Base-by-base conservation (phyloP, 805 yeast genomes). In the Ogataea neopini region DNA sequence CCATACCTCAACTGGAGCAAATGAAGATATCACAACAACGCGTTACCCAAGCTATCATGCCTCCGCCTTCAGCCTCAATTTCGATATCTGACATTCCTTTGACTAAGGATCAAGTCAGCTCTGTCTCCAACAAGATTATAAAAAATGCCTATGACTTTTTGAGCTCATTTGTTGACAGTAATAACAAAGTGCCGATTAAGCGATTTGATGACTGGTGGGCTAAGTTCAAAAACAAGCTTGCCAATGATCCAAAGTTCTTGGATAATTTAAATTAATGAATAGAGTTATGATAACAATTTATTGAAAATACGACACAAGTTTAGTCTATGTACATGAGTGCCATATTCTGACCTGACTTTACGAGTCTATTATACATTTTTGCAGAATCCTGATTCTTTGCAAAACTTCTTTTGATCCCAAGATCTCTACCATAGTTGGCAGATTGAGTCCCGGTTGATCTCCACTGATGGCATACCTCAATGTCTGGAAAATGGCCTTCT, bases 141-240 rank as follows among this genome's bases (percentile, higher is more conserved):
- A 83, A 83, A 32, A 89, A 94, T 66, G 97, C 97, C 1, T 94
- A 92, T 68, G 91, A 94, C 62, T 94, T 79, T 63, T 68, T 92
- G 41, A 82, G 95, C 1, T 88, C 97, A n/a, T 92, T 91, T 63
- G 77, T 89, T 6, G 96, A 89, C 60, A 64, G 71, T 4, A 73
- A 78, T 18, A 96, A 96, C 2, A 88, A 82, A 56, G 97, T 92
- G 2, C 86, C 91, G 3, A 87, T 92, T 61, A 87, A 84, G 60
- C 86, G 82, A 36, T 92, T 92, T 59, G 95, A 92, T 62, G 84
- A 79, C 34, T 92, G 99, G 99, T 88, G 99, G 99, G 83, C 77
- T 54, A 91, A 89, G 67, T 92, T 94, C 69, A 87, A 80, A 64
- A 68, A 78, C 6, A 84, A 86, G 60, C 59, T 94, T 49, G 75